Conservation (phyloP, 1,139 yeast genomes). For the Yamadazyma triangularis region DNA sequence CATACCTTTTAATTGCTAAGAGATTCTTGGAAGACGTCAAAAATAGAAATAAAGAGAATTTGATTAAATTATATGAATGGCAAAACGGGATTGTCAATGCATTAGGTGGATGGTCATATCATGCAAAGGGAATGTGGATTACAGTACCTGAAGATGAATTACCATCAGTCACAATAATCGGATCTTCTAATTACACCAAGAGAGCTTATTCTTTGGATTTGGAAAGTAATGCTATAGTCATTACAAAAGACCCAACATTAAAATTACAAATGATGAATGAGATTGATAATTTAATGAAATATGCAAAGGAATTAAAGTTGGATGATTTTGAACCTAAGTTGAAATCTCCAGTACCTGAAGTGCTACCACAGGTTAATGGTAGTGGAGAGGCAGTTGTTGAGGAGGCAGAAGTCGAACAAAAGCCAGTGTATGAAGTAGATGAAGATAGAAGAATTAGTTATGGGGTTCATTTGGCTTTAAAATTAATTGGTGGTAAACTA, state of each 20-base stretch:
- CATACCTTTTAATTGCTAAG: slow-evolving; percentile 75
- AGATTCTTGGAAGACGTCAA: slow-evolving; percentile 58
- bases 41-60: slow-evolving; percentile 36
- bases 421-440: slow-evolving; percentile 23
- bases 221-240: slow-evolving; percentile 77
- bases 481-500: slow-evolving; percentile 60
- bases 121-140: slow-evolving; percentile 97
- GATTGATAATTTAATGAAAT: slow-evolving; percentile 52
- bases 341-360: background rate
- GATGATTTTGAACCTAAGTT: slow-evolving; percentile 52
- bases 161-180: slow-evolving; percentile 78
- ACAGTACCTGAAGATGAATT: slow-evolving; percentile 51
- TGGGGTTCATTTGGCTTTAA: slow-evolving; percentile 63
- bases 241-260: slow-evolving; percentile 64
- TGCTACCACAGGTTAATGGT: background rate
- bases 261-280: slow-evolving; percentile 58
- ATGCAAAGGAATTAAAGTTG: slow-evolving; percentile 49
- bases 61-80: slow-evolving; percentile 76
- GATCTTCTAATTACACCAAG: slow-evolving; percentile 90
- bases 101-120: slow-evolving; percentile 92
- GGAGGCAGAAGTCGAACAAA: background rate
- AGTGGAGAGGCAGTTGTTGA: background rate
- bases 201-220: slow-evolving; percentile 85
- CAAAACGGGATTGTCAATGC: slow-evolving; percentile 78
- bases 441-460: slow-evolving; percentile 55